These are phyloP conservation scores for Fusarium proliferatum DNA, from an alignment of 2,329 filamentous ascomycete species.

Conservation along the genomic window DNA sequence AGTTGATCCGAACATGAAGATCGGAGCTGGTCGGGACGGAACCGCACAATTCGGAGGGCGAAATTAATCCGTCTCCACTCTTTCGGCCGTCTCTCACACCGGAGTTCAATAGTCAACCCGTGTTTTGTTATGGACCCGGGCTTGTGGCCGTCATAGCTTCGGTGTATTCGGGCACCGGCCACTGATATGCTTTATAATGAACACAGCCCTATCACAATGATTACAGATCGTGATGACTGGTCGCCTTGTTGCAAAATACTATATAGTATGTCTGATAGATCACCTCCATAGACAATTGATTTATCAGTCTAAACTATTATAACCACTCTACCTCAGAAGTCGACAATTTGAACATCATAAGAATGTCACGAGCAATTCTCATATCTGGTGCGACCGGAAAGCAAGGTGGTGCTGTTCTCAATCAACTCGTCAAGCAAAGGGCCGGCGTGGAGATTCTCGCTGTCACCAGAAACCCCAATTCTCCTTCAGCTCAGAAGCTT, in stretches of 20 bases:
- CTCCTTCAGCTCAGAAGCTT: conserved; percentile 61
- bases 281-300: background rate
- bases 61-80: conserved; percentile 21
- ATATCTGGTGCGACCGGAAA: conserved; percentile 53
- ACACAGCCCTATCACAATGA: background rate
- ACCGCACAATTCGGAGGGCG: conserved; percentile 16
- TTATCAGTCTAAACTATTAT: background rate
- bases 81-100: conserved; percentile 3
- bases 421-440: conserved; percentile 45
- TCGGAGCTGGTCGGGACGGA: background rate
- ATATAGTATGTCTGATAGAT: background rate
- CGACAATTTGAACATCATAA: background rate
- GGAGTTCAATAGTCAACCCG: background rate
- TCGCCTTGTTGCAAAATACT: background rate
- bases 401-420: conserved; percentile 52
- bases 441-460: conserved; percentile 64
- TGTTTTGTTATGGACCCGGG: background rate
- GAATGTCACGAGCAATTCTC: conserved; percentile 44
- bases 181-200: conserved; percentile 1
- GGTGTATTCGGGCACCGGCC: background rate
- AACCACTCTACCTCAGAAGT: background rate
- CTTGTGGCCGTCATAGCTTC: background rate
- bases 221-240: background rate
- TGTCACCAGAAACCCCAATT: conserved; percentile 67
- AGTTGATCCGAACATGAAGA: conserved; percentile 1